These are phyloP conservation scores for Tuber indicum DNA, from an alignment of 495 filamentous ascomycete genomes.

Conservation along the genomic window DNA sequence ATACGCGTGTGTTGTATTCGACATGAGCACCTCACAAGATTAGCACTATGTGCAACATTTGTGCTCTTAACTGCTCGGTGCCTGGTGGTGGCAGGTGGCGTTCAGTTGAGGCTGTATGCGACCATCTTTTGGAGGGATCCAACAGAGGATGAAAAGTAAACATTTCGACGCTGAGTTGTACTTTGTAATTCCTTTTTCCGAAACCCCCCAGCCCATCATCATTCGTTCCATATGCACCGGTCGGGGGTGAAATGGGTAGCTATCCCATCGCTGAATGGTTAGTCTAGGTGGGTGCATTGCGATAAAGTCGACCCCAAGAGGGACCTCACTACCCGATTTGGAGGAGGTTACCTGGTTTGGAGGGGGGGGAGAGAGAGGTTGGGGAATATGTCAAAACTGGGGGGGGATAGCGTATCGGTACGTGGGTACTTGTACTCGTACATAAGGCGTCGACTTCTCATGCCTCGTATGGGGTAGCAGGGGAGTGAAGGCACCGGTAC, in stretches of 20 bases:
- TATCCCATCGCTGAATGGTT: neutral
- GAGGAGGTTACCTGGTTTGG: neutral
- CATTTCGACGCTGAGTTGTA: neutral
- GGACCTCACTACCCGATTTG: neutral
- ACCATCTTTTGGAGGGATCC: neutral
- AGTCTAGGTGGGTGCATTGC: neutral
- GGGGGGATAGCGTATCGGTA: neutral
- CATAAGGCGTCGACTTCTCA: neutral
- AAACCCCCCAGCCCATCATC: neutral
- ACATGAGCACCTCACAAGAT: neutral
- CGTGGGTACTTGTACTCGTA: neutral
- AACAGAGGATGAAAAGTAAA: neutral
- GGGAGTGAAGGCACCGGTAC: neutral
- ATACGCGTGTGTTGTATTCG: neutral
- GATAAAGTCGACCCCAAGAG: neutral
- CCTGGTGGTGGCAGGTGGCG: conserved; percentile 1
- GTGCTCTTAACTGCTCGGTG: neutral
- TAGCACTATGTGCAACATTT: neutral
- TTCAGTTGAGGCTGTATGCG: neutral
- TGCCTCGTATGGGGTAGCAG: neutral
- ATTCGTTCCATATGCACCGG: neutral
- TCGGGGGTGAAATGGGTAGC: neutral
- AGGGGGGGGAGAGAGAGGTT: neutral
- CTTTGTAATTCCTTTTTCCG: neutral
- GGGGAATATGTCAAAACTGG: neutral